A percentile compares a stretch with the other conserved stretches of the same genome.
Evolutionary conservation across 208 protist genomes (phyloP).

Genomic region (Trypanosoma scelopori): DNA sequence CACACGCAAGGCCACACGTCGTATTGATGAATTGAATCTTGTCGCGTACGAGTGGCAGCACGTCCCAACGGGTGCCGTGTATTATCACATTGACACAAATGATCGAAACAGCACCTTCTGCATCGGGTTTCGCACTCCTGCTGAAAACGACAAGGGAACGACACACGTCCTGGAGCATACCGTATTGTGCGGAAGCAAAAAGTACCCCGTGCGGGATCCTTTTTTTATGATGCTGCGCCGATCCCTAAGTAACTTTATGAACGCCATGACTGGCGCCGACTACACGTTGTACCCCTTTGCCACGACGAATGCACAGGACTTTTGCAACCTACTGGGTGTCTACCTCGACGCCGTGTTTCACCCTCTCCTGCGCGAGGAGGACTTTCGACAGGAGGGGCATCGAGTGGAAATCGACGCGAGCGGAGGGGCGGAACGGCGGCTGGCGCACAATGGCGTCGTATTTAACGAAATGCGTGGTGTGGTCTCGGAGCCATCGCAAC

Average conservation of each 20-base stretch:
- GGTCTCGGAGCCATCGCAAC: constrained; percentile 79
- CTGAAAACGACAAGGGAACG: constrained; percentile 92
- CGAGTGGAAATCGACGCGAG: constrained; percentile 77
- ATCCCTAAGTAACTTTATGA: constrained; percentile 92
- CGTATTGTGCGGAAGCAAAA: constrained; percentile 93
- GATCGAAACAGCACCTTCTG: constrained; percentile 97
- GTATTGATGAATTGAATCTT: constrained; percentile 78
- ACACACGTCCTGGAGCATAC: constrained; percentile 98
- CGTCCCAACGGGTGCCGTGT: constrained; percentile 62
- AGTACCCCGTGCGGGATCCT: constrained; percentile 94
- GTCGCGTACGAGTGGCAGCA: constrained; percentile 80
- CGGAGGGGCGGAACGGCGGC: constrained; percentile 27
- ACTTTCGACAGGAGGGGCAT: constrained; percentile 93
- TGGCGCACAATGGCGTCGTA: constrained; percentile 91
- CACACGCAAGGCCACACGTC: constrained; percentile 41
- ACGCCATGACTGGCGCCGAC: constrained; percentile 92
- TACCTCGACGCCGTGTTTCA: constrained; percentile 94
- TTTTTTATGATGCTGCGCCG: constrained; percentile 93
- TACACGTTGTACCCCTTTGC: constrained; percentile 95
- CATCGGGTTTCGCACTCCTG: constrained; percentile 95
- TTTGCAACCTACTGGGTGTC: constrained; percentile 90
- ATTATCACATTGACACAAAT: constrained; percentile 93
- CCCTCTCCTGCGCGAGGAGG: constrained; percentile 84
- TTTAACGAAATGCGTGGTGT: constrained; percentile 95
- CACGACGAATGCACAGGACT: constrained; percentile 92